A percentile compares a stretch with the other conserved stretches of the same genome.
Evolutionary conservation across 176 grass and related monocot species (phyloP).

Genomic region (Areca catechu): DNA sequence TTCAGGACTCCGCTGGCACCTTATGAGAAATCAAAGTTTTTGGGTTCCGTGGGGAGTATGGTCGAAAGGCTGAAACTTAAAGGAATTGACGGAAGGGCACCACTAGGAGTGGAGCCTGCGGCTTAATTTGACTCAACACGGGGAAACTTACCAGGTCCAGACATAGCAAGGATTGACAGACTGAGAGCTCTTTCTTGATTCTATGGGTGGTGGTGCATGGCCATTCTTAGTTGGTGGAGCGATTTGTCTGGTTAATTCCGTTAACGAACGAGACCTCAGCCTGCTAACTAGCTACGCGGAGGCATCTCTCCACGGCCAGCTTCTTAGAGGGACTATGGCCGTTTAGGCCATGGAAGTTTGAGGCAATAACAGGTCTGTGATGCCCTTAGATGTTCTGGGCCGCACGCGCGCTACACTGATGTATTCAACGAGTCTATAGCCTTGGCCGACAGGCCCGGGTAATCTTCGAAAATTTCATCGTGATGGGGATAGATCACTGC

Average conservation of each 20-base stretch:
- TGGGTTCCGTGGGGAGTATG: too few relatives aligned
- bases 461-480: slow-evolving; percentile 65
- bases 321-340: slow-evolving; percentile 41
- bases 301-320: slow-evolving; percentile 19
- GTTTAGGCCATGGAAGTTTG: slow-evolving; percentile 31
- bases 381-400: slow-evolving; percentile 37
- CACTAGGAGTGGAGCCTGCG: slow-evolving; percentile 32
- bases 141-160: slow-evolving; percentile 34
- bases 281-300: slow-evolving; percentile 77
- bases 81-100: slow-evolving; percentile 35
- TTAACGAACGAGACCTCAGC: slow-evolving; percentile 63
- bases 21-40: slow-evolving; percentile 47
- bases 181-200: slow-evolving; percentile 19
- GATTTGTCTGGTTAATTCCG: slow-evolving; percentile 60
- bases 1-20: slow-evolving; percentile 32
- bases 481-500: slow-evolving; percentile 57
- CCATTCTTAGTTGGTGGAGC: slow-evolving; percentile 26
- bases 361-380: slow-evolving; percentile 40
- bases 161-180: slow-evolving; percentile 36
- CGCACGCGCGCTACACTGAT: slow-evolving; percentile 44
- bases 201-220: too few relatives aligned
- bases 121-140: slow-evolving; percentile 47
- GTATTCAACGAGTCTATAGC: slow-evolving; percentile 60
- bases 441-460: slow-evolving; percentile 49
- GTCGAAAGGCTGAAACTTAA: too few relatives aligned